Evolutionary conservation across 441 rosid species (phyloP).

Genomic region (Erodium trifolium): DNA sequence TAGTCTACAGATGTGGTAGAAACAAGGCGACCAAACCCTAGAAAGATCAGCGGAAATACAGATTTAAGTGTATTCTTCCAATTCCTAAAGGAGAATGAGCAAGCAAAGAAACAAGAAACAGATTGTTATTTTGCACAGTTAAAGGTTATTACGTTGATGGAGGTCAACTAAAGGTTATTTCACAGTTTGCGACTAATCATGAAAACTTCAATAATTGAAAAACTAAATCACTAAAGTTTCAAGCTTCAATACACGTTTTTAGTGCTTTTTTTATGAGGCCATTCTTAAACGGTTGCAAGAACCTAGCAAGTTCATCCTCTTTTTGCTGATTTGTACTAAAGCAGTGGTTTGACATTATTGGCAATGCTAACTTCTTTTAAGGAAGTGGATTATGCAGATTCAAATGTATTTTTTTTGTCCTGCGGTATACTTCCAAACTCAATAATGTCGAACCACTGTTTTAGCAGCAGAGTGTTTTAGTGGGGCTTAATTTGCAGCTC

Average conservation of each 20-base stretch:
- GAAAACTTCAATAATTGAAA: not conserved
- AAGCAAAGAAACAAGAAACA: not conserved
- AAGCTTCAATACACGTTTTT: not conserved
- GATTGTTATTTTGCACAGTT: conserved; percentile 2
- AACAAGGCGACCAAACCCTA: conserved; percentile 67
- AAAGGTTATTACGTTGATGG: not conserved
- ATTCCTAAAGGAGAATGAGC: conserved; percentile 34
- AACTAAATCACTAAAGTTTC: not conserved
- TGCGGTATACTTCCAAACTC: not conserved
- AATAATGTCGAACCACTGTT: not conserved
- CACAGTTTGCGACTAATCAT: not conserved
- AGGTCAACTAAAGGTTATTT: not conserved
- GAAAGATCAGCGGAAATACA: conserved; percentile 50
- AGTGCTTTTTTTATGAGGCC: not conserved
- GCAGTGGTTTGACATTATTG: not conserved
- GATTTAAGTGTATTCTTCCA: conserved; percentile 47
- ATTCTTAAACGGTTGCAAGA: not conserved
- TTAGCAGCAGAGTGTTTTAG: not conserved
- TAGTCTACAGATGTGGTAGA: conserved; percentile 66
- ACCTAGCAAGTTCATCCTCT: not conserved
- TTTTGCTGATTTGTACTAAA: not conserved
- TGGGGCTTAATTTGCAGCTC: not conserved
- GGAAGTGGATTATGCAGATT: not conserved
- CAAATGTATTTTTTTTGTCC: not conserved
- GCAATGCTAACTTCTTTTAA: not conserved